Percentiles rank a stretch among this genome's conserved stretches.
These are phyloP conservation scores for Melocanna baccifera DNA, from an alignment of 176 grass and related monocot species.

Conservation along the genomic window DNA sequence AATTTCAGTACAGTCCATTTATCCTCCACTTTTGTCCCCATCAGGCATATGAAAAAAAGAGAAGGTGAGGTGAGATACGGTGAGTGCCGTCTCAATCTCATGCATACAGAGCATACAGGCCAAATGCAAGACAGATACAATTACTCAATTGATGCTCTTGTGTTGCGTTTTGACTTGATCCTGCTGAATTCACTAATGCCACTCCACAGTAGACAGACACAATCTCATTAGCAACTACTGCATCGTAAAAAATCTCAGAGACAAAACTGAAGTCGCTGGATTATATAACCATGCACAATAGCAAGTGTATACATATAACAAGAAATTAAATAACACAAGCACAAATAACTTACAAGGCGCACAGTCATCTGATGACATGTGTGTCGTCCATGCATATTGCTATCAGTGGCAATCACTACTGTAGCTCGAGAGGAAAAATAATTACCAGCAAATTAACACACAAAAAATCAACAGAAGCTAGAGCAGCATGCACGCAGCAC, in stretches of 20 bases:
- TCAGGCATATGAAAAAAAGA: not conserved
- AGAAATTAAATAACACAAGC: constrained; percentile 16
- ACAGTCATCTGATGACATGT: not conserved
- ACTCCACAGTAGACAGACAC: not conserved
- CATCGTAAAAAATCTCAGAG: not conserved
- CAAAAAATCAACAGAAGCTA: not conserved
- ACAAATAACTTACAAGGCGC: constrained; percentile 12
- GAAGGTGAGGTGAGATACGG: too few relatives aligned
- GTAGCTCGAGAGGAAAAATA: not conserved
- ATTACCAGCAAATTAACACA: not conserved
- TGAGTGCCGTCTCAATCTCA: not conserved
- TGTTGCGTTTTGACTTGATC: not conserved
- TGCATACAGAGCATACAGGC: not conserved
- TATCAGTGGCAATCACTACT: not conserved
- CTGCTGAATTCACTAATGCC: not conserved
- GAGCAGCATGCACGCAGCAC: not conserved
- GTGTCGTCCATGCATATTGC: not conserved
- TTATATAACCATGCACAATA: not conserved
- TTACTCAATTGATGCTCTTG: not conserved
- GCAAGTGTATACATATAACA: not conserved
- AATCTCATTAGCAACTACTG: too few relatives aligned
- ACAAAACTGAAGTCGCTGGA: not conserved
- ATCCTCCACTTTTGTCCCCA: too few relatives aligned
- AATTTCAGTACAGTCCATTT: too few relatives aligned
- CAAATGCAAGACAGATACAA: not conserved